Evolutionary conservation across 345 rosid genomes (phyloP), one percentile per base, ranked within the genome.

Genomic region (Salix arbutifolia): DNA sequence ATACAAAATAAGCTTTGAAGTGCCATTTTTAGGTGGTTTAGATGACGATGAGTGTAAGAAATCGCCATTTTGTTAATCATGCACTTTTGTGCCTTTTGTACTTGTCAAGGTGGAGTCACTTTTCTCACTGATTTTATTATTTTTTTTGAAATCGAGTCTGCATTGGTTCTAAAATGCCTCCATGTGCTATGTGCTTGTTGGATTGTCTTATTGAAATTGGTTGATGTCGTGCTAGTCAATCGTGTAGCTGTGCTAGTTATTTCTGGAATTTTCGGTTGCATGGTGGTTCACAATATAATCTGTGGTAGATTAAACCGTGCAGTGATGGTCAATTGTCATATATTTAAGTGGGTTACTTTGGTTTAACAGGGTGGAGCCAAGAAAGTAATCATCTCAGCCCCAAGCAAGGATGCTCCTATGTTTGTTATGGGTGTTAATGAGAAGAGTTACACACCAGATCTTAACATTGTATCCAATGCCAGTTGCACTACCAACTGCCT

Each of bases 401-500:
- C 80, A 19, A 80, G 83, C 74, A 80, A 80, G 73, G 83, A 80
- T 67, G 83, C 83, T 19, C 83, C 83, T 1, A 80, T 80, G 83
- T 80, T 80, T 52, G 83, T 81, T 26, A 71, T 81, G 44, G 80
- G 83, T 46, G 83, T 81, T 30, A 81, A 81, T 42, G 83, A 81
- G 80, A 72, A 81, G 77, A 80, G 77, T 25, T 81, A 76, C 77
- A 81, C 52, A 37, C 77, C 83, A 28, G 80, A 81, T 21, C 74
- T 76, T 40, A 66, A 76, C 67, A 60, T 81, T 62, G 76, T 81
- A 35, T 81, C 83, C 35, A 81, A 81, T 72, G 83, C 83, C 23
- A 81, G 80, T 26, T 81, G 83, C 74, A 81, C 83, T 3, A 80
- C 83, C 53, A 80, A 80, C 80, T 80, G 83, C 74, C 83, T 80